Percentiles rank a stretch among this genome's conserved stretches.
phyloP scores from a whole-genome alignment of 106 monocot genomes.

The Phalaenopsis equestris region DNA sequence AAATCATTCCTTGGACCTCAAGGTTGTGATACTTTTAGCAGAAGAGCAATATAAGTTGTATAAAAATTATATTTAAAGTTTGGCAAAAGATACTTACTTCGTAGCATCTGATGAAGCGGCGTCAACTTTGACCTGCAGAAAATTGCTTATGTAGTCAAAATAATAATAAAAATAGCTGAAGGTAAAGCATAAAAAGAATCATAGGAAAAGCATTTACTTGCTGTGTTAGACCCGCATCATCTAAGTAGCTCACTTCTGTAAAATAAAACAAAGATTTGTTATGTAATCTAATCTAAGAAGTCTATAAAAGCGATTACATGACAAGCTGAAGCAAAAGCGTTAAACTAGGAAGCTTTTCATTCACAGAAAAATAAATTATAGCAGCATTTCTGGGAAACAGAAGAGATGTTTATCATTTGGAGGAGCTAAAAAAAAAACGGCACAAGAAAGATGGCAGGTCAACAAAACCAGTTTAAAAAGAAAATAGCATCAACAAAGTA shows the following conservation, averaged over 20 bases:
- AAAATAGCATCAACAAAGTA: background rate
- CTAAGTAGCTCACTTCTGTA: slow-evolving; percentile 37
- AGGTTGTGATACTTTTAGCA: background rate
- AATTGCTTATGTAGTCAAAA: background rate
- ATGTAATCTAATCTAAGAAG: background rate
- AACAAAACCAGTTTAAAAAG: background rate
- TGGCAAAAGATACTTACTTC: slow-evolving; percentile 38
- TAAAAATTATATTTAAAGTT: background rate
- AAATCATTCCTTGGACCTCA: slow-evolving; percentile 56
- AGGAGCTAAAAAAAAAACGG: background rate
- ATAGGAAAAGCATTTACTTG: slow-evolving; percentile 36
- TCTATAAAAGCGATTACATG: background rate
- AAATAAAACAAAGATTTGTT: slow-evolving; percentile 6
- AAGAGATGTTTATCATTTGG: background rate
- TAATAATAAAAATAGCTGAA: background rate
- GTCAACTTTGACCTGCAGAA: slow-evolving; percentile 45
- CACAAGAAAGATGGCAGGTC: background rate
- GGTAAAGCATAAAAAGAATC: background rate
- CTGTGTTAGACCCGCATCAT: slow-evolving; percentile 26
- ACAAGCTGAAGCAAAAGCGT: background rate
- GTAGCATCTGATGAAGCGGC: slow-evolving; percentile 65
- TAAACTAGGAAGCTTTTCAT: background rate
- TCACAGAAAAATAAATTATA: background rate
- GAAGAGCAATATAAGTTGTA: background rate
- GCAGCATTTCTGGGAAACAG: background rate